Evolutionary conservation across 2,329 filamentous ascomycete species (phyloP).

Genomic region (Beauveria varroae): DNA sequence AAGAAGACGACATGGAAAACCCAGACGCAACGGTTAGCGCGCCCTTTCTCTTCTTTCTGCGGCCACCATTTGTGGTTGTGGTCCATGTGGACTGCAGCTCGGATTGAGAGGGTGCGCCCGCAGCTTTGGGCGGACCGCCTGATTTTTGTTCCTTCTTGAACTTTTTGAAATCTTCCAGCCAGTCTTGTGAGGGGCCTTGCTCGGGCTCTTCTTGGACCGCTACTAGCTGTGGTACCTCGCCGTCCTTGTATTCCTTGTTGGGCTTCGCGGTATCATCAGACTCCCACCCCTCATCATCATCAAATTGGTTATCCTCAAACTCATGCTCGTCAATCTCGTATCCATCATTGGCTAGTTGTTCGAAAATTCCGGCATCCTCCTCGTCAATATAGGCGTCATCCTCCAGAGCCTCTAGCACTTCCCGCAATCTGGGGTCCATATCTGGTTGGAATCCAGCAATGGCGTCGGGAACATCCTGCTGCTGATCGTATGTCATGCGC

Average conservation of each 20-base stretch:
- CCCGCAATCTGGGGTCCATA: slow-evolving; percentile 89
- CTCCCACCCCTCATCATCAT: slow-evolving; percentile 81
- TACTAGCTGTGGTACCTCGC: slow-evolving; percentile 42
- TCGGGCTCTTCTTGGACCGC: slow-evolving; percentile 41
- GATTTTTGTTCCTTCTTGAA: slow-evolving; percentile 77
- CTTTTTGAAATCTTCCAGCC: slow-evolving; percentile 87
- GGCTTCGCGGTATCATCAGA: slow-evolving; percentile 86
- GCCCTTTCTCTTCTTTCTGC: slow-evolving; percentile 90
- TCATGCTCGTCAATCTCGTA: slow-evolving; percentile 71
- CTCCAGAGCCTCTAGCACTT: slow-evolving; percentile 87
- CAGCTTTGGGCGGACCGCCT: slow-evolving; percentile 26
- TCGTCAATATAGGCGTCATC: slow-evolving; percentile 90
- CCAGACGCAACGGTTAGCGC: slow-evolving; percentile 80
- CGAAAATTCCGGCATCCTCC: slow-evolving; percentile 81
- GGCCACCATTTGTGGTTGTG: slow-evolving; percentile 69
- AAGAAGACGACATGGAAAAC: slow-evolving; percentile 89
- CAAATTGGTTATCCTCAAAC: slow-evolving; percentile 62
- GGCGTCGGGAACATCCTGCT: slow-evolving; percentile 86
- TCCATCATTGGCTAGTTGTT: slow-evolving; percentile 59
- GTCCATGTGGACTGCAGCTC: slow-evolving; percentile 66
- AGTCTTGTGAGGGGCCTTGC: slow-evolving; percentile 65
- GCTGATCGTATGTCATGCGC: slow-evolving; percentile 76
- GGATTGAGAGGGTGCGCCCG: slow-evolving; percentile 42
- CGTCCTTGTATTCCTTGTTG: slow-evolving; percentile 46
- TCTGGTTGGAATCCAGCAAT: slow-evolving; percentile 94